Evolutionary conservation across 2,329 filamentous ascomycete species (phyloP).

Genomic region (Didymella glomerata): DNA sequence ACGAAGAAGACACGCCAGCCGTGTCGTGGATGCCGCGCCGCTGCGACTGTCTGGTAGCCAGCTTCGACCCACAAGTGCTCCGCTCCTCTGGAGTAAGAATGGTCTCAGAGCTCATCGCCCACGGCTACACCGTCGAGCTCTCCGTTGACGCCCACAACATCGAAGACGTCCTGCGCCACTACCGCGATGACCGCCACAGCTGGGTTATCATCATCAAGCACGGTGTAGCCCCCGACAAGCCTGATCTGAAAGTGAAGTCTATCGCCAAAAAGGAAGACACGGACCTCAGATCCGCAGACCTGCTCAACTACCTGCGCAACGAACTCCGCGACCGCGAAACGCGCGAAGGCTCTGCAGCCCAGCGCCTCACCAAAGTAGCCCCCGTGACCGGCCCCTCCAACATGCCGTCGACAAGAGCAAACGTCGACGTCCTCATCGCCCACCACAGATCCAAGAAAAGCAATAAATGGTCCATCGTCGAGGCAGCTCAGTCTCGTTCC

Average conservation of each 20-base stretch:
- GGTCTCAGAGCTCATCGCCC: slow-evolving; percentile 79
- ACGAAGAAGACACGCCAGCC: slow-evolving; percentile 63
- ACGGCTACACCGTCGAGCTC: slow-evolving; percentile 87
- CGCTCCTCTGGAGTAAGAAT: slow-evolving; percentile 79
- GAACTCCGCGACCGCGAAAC: slow-evolving; percentile 83
- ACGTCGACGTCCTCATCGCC: slow-evolving; percentile 84
- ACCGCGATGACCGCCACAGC: slow-evolving; percentile 78
- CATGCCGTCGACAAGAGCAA: slow-evolving; percentile 52
- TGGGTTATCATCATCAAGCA: slow-evolving; percentile 93
- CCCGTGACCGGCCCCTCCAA: slow-evolving; percentile 31
- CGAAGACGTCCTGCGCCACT: slow-evolving; percentile 79
- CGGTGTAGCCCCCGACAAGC: slow-evolving; percentile 64
- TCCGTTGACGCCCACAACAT: slow-evolving; percentile 79
- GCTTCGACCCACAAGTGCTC: slow-evolving; percentile 80
- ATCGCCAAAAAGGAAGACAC: slow-evolving; percentile 77
- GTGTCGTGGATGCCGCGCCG: slow-evolving; percentile 55
- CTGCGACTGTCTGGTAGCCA: slow-evolving; percentile 90
- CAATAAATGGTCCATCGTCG: slow-evolving; percentile 85
- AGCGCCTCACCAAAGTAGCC: slow-evolving; percentile 36
- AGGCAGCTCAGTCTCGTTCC: slow-evolving; percentile 69
- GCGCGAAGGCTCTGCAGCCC: slow-evolving; percentile 60
- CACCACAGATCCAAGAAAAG: slow-evolving; percentile 90
- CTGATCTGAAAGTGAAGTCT: slow-evolving; percentile 77
- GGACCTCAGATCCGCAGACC: slow-evolving; percentile 76
- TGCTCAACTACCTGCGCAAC: slow-evolving; percentile 80